Conservation (phyloP, 345 rosid genomes). For the Sonneratia caseolaris region DNA sequence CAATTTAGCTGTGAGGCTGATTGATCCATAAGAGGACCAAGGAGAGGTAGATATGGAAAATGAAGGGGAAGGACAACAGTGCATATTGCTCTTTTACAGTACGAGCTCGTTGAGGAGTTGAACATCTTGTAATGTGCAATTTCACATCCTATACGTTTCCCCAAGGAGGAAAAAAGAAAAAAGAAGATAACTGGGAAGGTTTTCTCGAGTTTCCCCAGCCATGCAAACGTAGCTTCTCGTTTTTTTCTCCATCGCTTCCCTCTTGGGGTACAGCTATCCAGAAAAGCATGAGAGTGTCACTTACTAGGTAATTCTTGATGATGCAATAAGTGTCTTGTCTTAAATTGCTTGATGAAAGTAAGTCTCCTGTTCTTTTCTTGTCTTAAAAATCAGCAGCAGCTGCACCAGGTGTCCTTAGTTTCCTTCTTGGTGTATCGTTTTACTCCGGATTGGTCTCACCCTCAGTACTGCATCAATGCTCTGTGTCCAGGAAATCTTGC, state of each 20-base stretch:
- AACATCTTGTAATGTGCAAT: neutral
- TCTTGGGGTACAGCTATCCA: neutral
- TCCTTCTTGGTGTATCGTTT: neutral
- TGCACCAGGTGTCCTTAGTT: neutral
- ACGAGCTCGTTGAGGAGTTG: neutral
- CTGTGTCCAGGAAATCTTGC: conserved; percentile 48
- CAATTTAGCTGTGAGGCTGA: neutral
- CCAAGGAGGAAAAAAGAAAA: too few relatives aligned
- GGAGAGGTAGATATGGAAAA: neutral
- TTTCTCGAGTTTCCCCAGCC: neutral
- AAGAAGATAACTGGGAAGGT: too few relatives aligned
- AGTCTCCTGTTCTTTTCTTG: neutral
- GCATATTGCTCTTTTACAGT: neutral
- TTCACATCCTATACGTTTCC: neutral
- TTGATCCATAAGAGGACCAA: neutral
- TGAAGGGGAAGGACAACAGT: neutral
- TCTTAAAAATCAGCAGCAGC: neutral
- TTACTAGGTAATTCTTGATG: neutral
- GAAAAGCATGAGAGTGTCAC: neutral
- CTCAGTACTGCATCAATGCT: neutral
- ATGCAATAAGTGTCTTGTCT: neutral
- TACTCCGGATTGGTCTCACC: neutral
- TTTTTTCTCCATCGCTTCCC: neutral
- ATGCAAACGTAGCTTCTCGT: neutral
- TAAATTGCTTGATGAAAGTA: neutral